These are phyloP conservation scores for Aquilaria agallochum DNA, from an alignment of 441 rosid species.

Conservation along the genomic window DNA sequence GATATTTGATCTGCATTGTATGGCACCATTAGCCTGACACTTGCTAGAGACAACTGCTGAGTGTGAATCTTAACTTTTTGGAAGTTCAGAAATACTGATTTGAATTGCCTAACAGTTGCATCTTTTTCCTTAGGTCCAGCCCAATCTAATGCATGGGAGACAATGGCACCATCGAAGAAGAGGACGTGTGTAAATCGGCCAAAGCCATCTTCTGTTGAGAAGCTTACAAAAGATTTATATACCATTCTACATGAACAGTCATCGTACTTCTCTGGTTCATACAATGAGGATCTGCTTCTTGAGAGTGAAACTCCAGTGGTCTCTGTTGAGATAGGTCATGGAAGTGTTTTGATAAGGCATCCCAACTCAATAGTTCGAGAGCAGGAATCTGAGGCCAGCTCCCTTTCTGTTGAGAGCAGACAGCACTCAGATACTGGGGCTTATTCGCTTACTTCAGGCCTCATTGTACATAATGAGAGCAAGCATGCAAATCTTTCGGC, in stretches of 20 bases:
- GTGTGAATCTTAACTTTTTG: conserved; percentile 1
- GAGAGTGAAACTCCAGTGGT: conserved; percentile 92
- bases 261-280: conserved; percentile 81
- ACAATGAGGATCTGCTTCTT: conserved; percentile 89
- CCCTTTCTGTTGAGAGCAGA: conserved; percentile 82
- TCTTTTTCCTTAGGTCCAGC: conserved; percentile 59
- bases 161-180: conserved; percentile 83
- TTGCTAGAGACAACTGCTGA: not conserved
- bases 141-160: conserved; percentile 87
- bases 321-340: conserved; percentile 98
- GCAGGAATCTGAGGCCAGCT: conserved; percentile 98
- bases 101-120: conserved; percentile 1
- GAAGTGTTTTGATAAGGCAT: conserved; percentile 88
- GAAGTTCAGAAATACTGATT: conserved; percentile 6
- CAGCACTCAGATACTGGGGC: conserved; percentile 50
- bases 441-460: conserved; percentile 47
- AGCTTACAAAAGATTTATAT: conserved; percentile 84
- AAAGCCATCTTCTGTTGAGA: conserved; percentile 84
- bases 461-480: conserved; percentile 37
- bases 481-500: conserved; percentile 28
- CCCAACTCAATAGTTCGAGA: conserved; percentile 84
- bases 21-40: too few relatives aligned
- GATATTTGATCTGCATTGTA: not conserved
- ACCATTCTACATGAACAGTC: conserved; percentile 89
- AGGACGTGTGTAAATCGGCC: conserved; percentile 85